Conservation (phyloP, 148 eudicot genomes). For the Nepenthes gracilis region DNA sequence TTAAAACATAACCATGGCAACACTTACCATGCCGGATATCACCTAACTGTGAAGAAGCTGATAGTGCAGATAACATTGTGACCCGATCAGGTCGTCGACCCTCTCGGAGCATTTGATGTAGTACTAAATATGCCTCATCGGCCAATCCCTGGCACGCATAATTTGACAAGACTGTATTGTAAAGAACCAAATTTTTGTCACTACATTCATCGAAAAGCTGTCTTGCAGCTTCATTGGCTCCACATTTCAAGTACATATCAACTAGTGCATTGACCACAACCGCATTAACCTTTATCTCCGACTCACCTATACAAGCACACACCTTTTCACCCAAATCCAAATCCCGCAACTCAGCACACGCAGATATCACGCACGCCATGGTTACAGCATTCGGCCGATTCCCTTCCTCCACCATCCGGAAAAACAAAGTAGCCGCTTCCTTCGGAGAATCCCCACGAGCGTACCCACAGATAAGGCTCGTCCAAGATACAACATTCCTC, state of each 20-base stretch:
- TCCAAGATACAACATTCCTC: conserved; percentile 28
- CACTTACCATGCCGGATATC: neutral
- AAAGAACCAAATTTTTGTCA: neutral
- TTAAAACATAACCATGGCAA: neutral
- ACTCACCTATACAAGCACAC: conserved; percentile 16
- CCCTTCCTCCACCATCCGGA: conserved; percentile 23
- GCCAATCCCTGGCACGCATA: too few species aligned
- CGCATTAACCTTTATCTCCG: conserved; percentile 15
- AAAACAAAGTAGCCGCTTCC: neutral
- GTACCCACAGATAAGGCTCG: conserved; percentile 30
- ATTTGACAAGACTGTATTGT: too few species aligned
- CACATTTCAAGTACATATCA: conserved; percentile 32
- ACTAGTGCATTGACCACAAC: conserved; percentile 22
- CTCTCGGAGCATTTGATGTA: too few species aligned
- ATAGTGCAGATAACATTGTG: too few species aligned
- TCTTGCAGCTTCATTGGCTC: conserved; percentile 6
- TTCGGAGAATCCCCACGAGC: conserved; percentile 10
- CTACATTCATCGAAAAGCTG: conserved; percentile 11
- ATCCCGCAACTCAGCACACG: conserved; percentile 38
- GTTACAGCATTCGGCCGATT: conserved; percentile 46
- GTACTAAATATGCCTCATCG: too few species aligned
- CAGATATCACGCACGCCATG: conserved; percentile 35
- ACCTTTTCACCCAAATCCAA: conserved; percentile 39
- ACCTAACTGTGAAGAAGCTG: too few species aligned
- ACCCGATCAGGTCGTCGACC: too few species aligned